Evolutionary conservation across 2,329 filamentous ascomycete species (phyloP).

Genomic region (Aspergillus pseudoviridinutans): DNA sequence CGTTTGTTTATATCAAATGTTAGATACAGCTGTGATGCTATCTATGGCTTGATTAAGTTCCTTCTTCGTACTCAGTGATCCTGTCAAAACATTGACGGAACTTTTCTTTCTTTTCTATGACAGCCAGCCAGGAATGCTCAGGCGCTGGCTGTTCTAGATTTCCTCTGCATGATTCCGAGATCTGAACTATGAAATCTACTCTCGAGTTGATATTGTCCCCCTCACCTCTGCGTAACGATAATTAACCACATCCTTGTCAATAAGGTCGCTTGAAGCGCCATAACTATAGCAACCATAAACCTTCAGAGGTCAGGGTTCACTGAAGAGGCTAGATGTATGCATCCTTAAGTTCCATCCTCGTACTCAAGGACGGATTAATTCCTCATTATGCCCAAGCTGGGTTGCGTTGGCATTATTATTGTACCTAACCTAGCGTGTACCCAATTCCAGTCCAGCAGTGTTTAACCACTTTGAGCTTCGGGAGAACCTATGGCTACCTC

Average conservation of each 20-base stretch:
- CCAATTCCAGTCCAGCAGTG: too few species aligned
- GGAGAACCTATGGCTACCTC: not conserved
- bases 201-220: not conserved
- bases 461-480: too few species aligned
- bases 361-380: not conserved
- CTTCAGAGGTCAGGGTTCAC: not conserved
- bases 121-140: not conserved
- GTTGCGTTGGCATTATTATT: not conserved
- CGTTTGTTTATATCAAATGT: not conserved
- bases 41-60: too few species aligned
- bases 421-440: too few species aligned
- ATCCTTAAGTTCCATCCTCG: not conserved
- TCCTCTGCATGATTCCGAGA: not conserved
- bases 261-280: not conserved
- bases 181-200: slow-evolving; percentile 1
- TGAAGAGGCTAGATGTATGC: not conserved
- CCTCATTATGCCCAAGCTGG: not conserved
- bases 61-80: too few species aligned
- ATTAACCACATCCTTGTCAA: not conserved
- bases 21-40: not conserved
- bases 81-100: not conserved
- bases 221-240: not conserved
- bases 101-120: not conserved
- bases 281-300: not conserved
- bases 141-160: not conserved